A percentile compares a stretch with the other conserved stretches of the same genome.
Conservation (phyloP, 495 filamentous ascomycete genomes). For the Penicillium paradoxum region DNA sequence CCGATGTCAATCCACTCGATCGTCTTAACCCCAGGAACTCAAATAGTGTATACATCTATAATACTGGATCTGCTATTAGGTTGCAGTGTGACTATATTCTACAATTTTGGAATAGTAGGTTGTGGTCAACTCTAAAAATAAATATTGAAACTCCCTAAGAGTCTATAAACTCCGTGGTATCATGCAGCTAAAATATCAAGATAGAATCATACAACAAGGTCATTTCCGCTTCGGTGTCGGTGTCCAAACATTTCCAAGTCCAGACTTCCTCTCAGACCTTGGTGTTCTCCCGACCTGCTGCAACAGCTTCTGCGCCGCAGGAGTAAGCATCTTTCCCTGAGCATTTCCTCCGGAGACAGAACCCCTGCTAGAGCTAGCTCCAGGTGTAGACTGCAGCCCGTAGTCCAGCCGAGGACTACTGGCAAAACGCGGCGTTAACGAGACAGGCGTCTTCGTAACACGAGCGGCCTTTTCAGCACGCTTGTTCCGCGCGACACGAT, state of each 20-base stretch:
- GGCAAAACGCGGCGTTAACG: constrained; percentile 65
- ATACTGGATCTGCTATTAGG: no score
- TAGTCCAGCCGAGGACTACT: constrained; percentile 63
- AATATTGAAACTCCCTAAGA: not conserved
- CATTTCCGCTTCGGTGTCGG: constrained; percentile 45
- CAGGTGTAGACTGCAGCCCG: constrained; percentile 50
- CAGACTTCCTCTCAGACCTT: constrained; percentile 31
- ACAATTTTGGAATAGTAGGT: no score
- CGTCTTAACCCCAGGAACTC: not conserved
- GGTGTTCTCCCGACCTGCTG: constrained; percentile 54
- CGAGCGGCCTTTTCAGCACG: constrained; percentile 47
- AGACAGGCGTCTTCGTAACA: constrained; percentile 52
- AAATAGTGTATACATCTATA: not conserved
- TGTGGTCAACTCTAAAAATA: no score
- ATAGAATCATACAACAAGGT: constrained; percentile 6
- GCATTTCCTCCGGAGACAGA: constrained; percentile 7
- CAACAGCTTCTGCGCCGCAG: constrained; percentile 76
- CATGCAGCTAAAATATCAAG: not conserved
- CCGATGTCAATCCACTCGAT: constrained; percentile 7
- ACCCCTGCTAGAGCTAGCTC: not conserved
- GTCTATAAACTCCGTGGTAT: constrained; percentile 1
- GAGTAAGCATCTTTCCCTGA: constrained; percentile 44
- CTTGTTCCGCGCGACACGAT: constrained; percentile 70
- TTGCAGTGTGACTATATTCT: no score
- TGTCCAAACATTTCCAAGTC: constrained; percentile 52